phyloP scores from a whole-genome alignment of 2,329 filamentous ascomycete genomes.

The Calonectria honghensis region DNA sequence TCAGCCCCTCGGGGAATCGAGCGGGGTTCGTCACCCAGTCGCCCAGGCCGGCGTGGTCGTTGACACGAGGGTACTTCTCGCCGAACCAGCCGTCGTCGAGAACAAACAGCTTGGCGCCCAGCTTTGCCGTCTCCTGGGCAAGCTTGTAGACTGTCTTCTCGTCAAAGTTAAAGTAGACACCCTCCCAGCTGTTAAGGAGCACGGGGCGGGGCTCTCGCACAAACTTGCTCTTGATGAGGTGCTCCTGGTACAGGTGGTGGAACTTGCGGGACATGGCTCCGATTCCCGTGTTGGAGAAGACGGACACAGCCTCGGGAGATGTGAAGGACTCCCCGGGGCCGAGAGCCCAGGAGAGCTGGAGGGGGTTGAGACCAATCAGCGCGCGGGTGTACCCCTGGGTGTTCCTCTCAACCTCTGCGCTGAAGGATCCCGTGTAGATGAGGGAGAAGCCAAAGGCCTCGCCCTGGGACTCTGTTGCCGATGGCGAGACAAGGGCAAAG shows the following conservation, averaged over 20 bases:
- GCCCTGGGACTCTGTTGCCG: slow-evolving; percentile 76
- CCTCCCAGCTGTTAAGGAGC: slow-evolving; percentile 81
- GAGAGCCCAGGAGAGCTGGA: slow-evolving; percentile 76
- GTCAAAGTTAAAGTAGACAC: slow-evolving; percentile 75
- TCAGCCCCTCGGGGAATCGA: slow-evolving; percentile 75
- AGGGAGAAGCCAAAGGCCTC: slow-evolving; percentile 80
- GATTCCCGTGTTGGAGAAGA: slow-evolving; percentile 76
- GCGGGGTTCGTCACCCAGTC: slow-evolving; percentile 77
- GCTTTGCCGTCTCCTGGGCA: slow-evolving; percentile 72
- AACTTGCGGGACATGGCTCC: slow-evolving; percentile 78
- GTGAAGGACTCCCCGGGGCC: slow-evolving; percentile 73
- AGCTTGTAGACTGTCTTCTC: slow-evolving; percentile 72
- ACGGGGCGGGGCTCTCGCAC: slow-evolving; percentile 71
- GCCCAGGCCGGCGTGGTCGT: slow-evolving; percentile 75
- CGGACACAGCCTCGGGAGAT: slow-evolving; percentile 77
- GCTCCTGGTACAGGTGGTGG: slow-evolving; percentile 76
- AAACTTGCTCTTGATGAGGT: slow-evolving; percentile 75
- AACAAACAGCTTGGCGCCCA: slow-evolving; percentile 79
- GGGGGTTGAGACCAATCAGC: slow-evolving; percentile 75
- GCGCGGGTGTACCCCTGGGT: slow-evolving; percentile 78
- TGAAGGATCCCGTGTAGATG: slow-evolving; percentile 79
- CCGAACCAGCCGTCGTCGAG: slow-evolving; percentile 83
- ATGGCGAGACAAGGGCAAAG: slow-evolving; percentile 72
- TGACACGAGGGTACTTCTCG: slow-evolving; percentile 72
- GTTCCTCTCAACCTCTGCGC: slow-evolving; percentile 76